Base-by-base conservation (phyloP, 2,329 filamentous ascomycete genomes). In the Penicillium sp. region DNA sequence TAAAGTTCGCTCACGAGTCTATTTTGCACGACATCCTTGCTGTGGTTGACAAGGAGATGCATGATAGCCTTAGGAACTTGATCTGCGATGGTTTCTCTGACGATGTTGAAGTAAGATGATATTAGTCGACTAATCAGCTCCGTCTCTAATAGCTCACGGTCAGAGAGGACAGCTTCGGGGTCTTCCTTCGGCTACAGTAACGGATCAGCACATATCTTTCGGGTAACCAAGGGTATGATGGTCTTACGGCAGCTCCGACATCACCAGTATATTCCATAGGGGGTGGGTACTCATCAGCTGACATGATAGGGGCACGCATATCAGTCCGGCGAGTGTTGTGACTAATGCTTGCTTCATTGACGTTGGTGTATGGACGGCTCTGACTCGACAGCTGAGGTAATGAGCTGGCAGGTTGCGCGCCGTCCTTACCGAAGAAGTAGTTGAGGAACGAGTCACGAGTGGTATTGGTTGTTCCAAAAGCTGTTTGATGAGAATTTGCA, bases 61-160 rank as follows among this genome's bases (percentile, higher is more conserved):
- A 98, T 98, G 60, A 98, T 86, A 4, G 93, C 93, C 74, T 98
- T 98, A 58, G 93, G 93, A 10, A 98, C 93, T 72, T 97, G 91
- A 67, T 98, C 93, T 39, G 91, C 91, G 62, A 96, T 95, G n/a
- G 88, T 91, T 72, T 98, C 93, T 55, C 93, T 87, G 41, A 98
- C 93, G 64, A 98, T 98, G 69, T 95, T 95, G 77, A 98, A 98
- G 76, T 98, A 98, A 1, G 90, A 96, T 29, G 88, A 95, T 68
- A 98, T 98, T 49, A 98, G 81, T 40, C 90, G 87, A 41, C 91
- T 86, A 67, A 98, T 98, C 35, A 98, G 82, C 71, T 98, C 93
- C 9, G 93, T 97, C 73, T 98, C 93, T 75, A 98, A 87, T 39
- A 89, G 87, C 73, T 98, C 93, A 45, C 93, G 87, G 60, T 98